Base-by-base conservation (phyloP, 805 yeast genomes). In the Dipodascus albidus region DNA sequence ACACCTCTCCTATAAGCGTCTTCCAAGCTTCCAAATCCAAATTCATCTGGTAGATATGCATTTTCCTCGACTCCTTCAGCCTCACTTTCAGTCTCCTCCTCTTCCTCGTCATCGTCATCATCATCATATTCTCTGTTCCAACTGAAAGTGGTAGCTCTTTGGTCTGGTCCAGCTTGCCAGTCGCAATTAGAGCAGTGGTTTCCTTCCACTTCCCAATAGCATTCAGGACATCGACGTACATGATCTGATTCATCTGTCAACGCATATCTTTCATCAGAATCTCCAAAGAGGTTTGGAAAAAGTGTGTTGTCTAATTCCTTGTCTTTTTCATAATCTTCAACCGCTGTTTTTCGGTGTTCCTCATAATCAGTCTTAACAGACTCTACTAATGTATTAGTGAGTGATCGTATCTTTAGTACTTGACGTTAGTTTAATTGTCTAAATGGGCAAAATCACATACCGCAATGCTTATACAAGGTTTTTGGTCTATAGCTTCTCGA, bases 121-220 rank as follows among this genome's bases (percentile, higher is more conserved):
- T 21, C 44, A n/a, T 9, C 2, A 11, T 24, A 17, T 38, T 8
- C 35, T 42, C 48, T 23, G 31, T 31, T 15, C 20, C 3, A 19
- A 23, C 22, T n/a, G 24, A 14, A 17, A 44, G 23, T 33, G 50
- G 20, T 27, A 14, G 49, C 49, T 21, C 23, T 23, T 14, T 47
- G 23, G 8, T 15, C 4, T 11, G n/a, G 23, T 11, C 23, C 51
- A 20, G 54, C 42, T 11, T 23, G 52, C 65, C 3, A 55, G 15
- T 83, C 85, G 62, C 87, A 83, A 58, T 79, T 76, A 23, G 72
- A 64, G 59, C 88, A 82, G 31, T 62, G 69, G 0, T 72, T 64
- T 1, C 83, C 85, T 54, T 77, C 77, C 1, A 83, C 79, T 60
- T 83, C 89, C 86, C 87, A 82, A 59, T 77, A 82, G 62, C 90